Conservation (phyloP, 257 asterid genomes). For the Haberlea rhodopensis region DNA sequence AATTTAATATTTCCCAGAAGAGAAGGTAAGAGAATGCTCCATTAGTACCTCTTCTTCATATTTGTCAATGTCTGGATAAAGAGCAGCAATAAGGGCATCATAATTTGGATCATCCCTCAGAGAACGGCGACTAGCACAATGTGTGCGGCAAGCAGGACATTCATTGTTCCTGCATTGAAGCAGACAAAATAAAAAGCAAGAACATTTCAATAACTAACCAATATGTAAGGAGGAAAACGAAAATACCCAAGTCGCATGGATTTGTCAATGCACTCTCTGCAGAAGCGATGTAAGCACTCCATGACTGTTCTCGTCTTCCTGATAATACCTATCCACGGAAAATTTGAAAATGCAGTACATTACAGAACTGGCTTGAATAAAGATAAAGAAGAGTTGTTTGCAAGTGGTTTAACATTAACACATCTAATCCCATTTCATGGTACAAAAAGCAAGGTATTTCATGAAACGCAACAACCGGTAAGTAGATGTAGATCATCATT, state of each 20-base stretch:
- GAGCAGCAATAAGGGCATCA: constrained; percentile 80
- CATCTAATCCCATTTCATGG: no score
- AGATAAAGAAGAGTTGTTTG: constrained; percentile 9
- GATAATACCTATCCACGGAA: constrained; percentile 64
- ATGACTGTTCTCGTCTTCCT: constrained; percentile 99
- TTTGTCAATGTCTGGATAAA: constrained; percentile 93
- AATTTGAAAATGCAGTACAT: constrained; percentile 25
- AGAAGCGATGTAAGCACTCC: constrained; percentile 99
- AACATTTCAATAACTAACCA: constrained; percentile 16
- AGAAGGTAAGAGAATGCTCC: constrained; percentile 27
- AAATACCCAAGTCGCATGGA: constrained; percentile 97
- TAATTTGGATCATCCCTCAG: constrained; percentile 97
- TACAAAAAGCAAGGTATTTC: constrained; percentile 12
- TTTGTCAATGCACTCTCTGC: constrained; percentile 99
- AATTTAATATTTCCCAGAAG: constrained; percentile 18
- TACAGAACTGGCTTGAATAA: constrained; percentile 10
- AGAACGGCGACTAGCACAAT: constrained; percentile 99
- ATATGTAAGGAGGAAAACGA: constrained; percentile 25
- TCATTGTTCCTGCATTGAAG: constrained; percentile 76
- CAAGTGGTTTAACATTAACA: constrained; percentile 13
- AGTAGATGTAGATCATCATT: constrained; percentile 18
- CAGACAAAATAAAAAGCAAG: constrained; percentile 24
- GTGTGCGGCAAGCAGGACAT: constrained; percentile 99
- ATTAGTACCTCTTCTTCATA: constrained; percentile 86
- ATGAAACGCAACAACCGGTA: constrained; percentile 18